Conservation (phyloP, 2,329 filamentous ascomycete genomes). For the Arthrobotrys conoides region DNA sequence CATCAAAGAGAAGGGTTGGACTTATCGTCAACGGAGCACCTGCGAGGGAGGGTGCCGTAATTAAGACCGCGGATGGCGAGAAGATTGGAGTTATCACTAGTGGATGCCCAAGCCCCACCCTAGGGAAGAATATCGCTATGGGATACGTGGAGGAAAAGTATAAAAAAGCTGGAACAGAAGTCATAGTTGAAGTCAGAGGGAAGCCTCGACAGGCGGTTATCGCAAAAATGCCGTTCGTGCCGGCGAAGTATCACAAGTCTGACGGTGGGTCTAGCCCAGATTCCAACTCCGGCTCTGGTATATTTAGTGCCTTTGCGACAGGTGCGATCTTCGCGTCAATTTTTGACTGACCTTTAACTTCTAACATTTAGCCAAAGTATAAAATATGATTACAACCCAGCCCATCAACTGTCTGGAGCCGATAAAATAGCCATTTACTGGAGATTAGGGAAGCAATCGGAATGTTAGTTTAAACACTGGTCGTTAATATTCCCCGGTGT, state of each 20-base stretch:
- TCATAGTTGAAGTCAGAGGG: slow-evolving; percentile 83
- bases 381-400: not conserved
- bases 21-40: slow-evolving; percentile 87
- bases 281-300: not conserved
- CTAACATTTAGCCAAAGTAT: slow-evolving; percentile 9
- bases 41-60: slow-evolving; percentile 87
- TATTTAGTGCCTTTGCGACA: slow-evolving; percentile 3
- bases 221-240: slow-evolving; percentile 89
- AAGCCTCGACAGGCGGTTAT: slow-evolving; percentile 81
- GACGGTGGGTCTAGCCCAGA: not conserved
- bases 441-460: not conserved
- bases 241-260: slow-evolving; percentile 79
- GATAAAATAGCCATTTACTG: not conserved
- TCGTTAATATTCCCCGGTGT: not conserved
- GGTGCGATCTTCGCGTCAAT: slow-evolving; percentile 19
- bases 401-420: slow-evolving; percentile 4
- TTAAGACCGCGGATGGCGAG: slow-evolving; percentile 75
- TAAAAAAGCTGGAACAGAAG: slow-evolving; percentile 86
- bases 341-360: slow-evolving; percentile 7
- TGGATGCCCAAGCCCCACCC: slow-evolving; percentile 87
- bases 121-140: slow-evolving; percentile 96
- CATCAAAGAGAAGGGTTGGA: slow-evolving; percentile 81
- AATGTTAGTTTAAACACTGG: not conserved
- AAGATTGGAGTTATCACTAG: slow-evolving; percentile 86
- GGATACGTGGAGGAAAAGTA: slow-evolving; percentile 85